Evolutionary conservation across 805 yeast species (phyloP).

Genomic region (Huiozyma naganishii): DNA sequence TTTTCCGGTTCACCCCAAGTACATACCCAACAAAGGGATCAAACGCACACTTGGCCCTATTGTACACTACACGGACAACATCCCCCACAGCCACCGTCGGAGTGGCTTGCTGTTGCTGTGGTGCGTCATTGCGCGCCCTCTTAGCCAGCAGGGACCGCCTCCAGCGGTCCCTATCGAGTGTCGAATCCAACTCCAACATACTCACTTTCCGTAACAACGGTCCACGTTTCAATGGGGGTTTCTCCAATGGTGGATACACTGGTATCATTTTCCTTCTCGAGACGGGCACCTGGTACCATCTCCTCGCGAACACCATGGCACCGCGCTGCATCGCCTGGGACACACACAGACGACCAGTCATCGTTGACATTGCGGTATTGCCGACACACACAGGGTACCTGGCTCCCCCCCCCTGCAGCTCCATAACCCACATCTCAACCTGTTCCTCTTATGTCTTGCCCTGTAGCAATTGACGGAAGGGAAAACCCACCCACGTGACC

Average conservation of each 20-base stretch:
- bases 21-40: conserved; percentile 70
- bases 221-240: background rate
- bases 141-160: conserved; percentile 47
- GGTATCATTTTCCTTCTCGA: conserved; percentile 18
- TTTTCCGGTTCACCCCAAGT: conserved; percentile 62
- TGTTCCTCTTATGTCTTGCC: too few species aligned
- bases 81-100: conserved; percentile 74
- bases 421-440: background rate
- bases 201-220: conserved; percentile 9
- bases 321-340: too few species aligned
- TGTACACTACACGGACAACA: conserved; percentile 62
- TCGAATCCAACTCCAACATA: conserved; percentile 36
- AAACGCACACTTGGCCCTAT: conserved; percentile 41
- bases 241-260: conserved; percentile 22
- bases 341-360: too few species aligned
- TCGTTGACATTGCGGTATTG: too few species aligned
- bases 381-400: background rate
- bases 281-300: conserved; percentile 13
- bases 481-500: too few species aligned
- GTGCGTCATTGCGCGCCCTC: conserved; percentile 33
- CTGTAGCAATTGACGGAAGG: too few species aligned
- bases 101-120: too few species aligned
- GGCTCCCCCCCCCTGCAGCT: background rate
- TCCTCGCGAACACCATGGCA: background rate
- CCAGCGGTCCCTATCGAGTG: conserved; percentile 63